phyloP scores from a whole-genome alignment of 441 rosid genomes.

The Mallotus japonicus region DNA sequence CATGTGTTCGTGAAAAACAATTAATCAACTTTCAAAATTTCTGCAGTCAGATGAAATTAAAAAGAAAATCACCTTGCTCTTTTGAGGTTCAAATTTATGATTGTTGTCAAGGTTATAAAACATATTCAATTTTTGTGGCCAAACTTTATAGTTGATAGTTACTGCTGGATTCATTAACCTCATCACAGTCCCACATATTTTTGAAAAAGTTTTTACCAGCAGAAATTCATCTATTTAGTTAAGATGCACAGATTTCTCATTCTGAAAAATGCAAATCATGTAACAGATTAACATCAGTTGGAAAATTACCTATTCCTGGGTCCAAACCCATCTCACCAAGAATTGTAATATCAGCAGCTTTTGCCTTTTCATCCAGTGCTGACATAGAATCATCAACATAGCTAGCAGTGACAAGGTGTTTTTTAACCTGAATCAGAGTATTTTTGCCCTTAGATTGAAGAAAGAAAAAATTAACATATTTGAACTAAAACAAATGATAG shows the following conservation, averaged over 20 bases:
- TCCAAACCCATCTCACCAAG: conserved; percentile 97
- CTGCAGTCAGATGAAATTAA: neutral
- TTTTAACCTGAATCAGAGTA: conserved; percentile 59
- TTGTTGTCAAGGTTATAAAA: neutral
- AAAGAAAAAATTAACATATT: conserved; percentile 5
- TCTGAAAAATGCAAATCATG: conserved; percentile 4
- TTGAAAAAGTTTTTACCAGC: neutral
- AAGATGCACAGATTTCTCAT: neutral
- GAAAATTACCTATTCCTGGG: conserved; percentile 80
- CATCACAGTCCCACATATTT: neutral
- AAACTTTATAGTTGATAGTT: neutral
- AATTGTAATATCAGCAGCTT: conserved; percentile 69
- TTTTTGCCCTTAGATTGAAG: conserved; percentile 16
- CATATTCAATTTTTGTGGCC: neutral
- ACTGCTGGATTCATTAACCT: neutral
- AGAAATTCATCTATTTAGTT: conserved; percentile 1
- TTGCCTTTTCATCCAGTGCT: conserved; percentile 66
- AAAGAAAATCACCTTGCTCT: neutral
- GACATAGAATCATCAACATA: conserved; percentile 77
- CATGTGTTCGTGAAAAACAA: neutral
- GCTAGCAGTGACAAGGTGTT: conserved; percentile 94
- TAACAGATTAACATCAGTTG: conserved; percentile 10
- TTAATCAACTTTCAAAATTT: neutral
- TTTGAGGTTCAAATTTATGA: neutral
- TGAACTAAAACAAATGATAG: conserved; percentile 1